Conservation (phyloP, 108 stramenopile species). For the Epithemia pelagica region DNA sequence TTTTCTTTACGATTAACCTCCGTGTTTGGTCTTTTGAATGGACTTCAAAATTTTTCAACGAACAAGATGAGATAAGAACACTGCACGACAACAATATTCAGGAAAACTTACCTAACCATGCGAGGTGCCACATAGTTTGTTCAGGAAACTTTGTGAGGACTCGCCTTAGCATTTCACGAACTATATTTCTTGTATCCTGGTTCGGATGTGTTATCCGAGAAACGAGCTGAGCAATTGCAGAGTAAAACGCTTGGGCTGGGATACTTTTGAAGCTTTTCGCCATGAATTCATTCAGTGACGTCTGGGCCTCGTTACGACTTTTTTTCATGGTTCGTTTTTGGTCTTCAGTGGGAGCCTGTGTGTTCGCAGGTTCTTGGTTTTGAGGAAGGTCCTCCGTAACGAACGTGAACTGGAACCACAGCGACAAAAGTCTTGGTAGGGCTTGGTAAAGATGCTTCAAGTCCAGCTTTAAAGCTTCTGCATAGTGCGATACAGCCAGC, state of each 20-base stretch:
- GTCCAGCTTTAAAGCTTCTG: slow-evolving; percentile 49
- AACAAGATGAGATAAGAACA: not conserved
- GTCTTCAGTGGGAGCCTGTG: not conserved
- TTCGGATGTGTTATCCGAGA: slow-evolving; percentile 60
- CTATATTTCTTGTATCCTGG: slow-evolving; percentile 48
- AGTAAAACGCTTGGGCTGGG: slow-evolving; percentile 69
- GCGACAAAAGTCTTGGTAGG: slow-evolving; percentile 76
- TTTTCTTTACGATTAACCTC: slow-evolving; percentile 52
- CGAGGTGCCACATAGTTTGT: slow-evolving; percentile 84
- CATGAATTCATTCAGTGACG: slow-evolving; percentile 41
- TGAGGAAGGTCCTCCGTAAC: slow-evolving; percentile 17
- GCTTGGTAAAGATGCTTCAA: slow-evolving; percentile 83
- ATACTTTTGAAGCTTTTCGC: slow-evolving; percentile 38
- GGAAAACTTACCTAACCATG: slow-evolving; percentile 58
- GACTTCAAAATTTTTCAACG: not conserved
- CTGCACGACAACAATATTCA: not conserved
- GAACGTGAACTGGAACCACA: slow-evolving; percentile 84
- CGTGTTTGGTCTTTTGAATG: slow-evolving; percentile 49
- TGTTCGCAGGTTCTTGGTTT: slow-evolving; percentile 33
- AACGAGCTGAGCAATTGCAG: slow-evolving; percentile 78
- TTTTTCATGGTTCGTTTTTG: not conserved
- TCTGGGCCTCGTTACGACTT: not conserved
- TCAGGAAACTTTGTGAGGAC: slow-evolving; percentile 71
- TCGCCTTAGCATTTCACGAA: slow-evolving; percentile 47
- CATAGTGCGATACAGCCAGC: slow-evolving; percentile 64